phyloP scores from a whole-genome alignment of 768 basidiomycete species.

The Holtermannia corniformis region DNA sequence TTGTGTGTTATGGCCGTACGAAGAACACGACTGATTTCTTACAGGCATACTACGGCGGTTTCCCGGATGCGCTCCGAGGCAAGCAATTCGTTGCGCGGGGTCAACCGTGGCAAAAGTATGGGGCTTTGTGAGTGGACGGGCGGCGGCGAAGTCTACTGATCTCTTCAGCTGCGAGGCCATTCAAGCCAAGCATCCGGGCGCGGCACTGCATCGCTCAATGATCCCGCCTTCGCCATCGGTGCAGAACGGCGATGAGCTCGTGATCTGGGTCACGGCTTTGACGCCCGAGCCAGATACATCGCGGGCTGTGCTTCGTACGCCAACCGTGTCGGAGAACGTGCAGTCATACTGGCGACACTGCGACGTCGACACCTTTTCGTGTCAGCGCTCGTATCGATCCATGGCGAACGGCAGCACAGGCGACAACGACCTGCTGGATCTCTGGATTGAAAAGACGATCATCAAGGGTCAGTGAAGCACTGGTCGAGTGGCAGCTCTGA shows the following conservation, averaged over 20 bases:
- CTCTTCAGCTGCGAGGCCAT: constrained; percentile 72
- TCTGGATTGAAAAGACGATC: constrained; percentile 74
- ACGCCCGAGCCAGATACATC: constrained; percentile 72
- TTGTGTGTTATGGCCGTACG: constrained; percentile 42
- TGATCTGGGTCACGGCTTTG: constrained; percentile 80
- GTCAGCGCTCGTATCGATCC: constrained; percentile 59
- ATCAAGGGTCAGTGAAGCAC: constrained; percentile 23
- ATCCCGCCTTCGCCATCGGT: constrained; percentile 74
- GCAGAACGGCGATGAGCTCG: constrained; percentile 66
- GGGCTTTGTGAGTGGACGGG: constrained; percentile 25
- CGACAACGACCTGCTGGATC: constrained; percentile 18
- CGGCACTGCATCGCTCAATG: constrained; percentile 62
- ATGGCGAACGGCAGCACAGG: constrained; percentile 50
- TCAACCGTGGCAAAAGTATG: constrained; percentile 82
- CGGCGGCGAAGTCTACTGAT: neutral
- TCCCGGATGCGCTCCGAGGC: constrained; percentile 70
- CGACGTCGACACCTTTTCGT: constrained; percentile 73
- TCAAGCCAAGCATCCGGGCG: constrained; percentile 79
- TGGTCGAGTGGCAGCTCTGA: neutral
- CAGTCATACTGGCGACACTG: constrained; percentile 83
- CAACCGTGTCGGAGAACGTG: constrained; percentile 69
- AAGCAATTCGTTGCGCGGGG: constrained; percentile 94
- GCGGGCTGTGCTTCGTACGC: constrained; percentile 69
- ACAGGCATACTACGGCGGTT: constrained; percentile 73
- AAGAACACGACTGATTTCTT: neutral